phyloP scores from a whole-genome alignment of 2,329 filamentous ascomycete genomes.

The Calonectria pteridis region DNA sequence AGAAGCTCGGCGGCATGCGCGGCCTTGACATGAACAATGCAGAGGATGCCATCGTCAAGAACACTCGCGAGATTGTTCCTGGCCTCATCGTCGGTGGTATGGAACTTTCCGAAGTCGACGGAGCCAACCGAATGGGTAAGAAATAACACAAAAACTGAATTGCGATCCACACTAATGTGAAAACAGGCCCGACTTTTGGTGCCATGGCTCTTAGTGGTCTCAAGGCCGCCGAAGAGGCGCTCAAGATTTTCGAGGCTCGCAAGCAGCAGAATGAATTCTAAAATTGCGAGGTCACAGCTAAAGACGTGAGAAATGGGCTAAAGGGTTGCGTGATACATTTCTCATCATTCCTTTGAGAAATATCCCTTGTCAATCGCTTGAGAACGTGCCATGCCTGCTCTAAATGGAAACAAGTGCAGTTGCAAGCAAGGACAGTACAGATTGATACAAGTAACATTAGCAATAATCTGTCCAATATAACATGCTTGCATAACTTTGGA shows the following conservation, averaged over 20 bases:
- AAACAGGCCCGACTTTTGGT: conserved; percentile 79
- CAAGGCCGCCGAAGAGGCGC: conserved; percentile 90
- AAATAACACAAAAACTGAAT: background rate
- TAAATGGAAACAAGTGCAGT: background rate
- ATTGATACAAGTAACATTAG: background rate
- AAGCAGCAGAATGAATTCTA: conserved; percentile 80
- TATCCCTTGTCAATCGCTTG: conserved; percentile 32
- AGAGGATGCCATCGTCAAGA: conserved; percentile 94
- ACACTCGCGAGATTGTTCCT: conserved; percentile 87
- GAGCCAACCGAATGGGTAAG: conserved; percentile 87
- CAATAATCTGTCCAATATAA: background rate
- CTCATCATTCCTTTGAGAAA: conserved; percentile 32
- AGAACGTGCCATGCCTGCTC: background rate
- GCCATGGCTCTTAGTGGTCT: conserved; percentile 91
- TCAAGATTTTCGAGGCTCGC: conserved; percentile 81
- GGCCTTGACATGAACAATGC: conserved; percentile 92
- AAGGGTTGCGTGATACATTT: background rate
- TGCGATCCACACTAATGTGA: background rate
- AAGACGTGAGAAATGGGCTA: background rate
- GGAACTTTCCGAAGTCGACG: conserved; percentile 92
- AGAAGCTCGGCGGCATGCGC: conserved; percentile 90
- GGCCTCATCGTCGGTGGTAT: conserved; percentile 95
- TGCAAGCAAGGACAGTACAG: background rate
- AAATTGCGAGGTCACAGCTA: background rate
- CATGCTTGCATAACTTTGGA: background rate